Evolutionary conservation across 176 grass and related monocot genomes (phyloP), one percentile per base, ranked within the genome.

Genomic region (Eragrostis curvula): DNA sequence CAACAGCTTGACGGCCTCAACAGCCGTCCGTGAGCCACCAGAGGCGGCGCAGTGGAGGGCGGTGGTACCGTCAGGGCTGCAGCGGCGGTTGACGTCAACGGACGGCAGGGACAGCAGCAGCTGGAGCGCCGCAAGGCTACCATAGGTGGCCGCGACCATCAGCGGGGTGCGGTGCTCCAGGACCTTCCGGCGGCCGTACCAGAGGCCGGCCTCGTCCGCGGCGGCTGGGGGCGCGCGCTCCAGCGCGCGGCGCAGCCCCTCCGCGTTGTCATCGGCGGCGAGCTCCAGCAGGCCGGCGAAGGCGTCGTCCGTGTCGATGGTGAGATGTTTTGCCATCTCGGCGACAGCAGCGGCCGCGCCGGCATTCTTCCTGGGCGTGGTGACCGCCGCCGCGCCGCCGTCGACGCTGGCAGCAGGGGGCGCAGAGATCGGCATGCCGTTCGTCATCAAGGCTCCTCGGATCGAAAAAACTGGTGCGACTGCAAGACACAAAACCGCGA

Each of bases 21-120:
- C 80, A 6, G 88, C 84, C 20, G 61, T 55, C 21, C 68, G 12
- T 8, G 94, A 87, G 7, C 88, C 94, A 13, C 94, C 88, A 49
- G 91, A 91, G 9, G 94, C 89, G 6, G 94, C 91, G 36, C 93
- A 96, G 90, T 96, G 93, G 30, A 96, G 85, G 23, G 93, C 88
- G 6, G 90, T 96, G 83, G 90, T 83, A 32, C 75, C 78, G 39
- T 96, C 93, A 12, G 85, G 63, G 17, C 79, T 58, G n/a, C 87
- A 90, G 24, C 85, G 62, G 57, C 87, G 83, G 79, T 90, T 90
- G 66, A 82, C 85, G 18, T 96, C 82, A 41, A 92, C 87, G 17
- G 90, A 90, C 17, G 87, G 55, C n/a, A 90, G 18, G 18, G 90
- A 70, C 27, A 96, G 66, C 25, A 96, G 64, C 27, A 90, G 65